phyloP scores from a whole-genome alignment of 2,329 filamentous ascomycete species.

The Colletotrichum sidae region DNA sequence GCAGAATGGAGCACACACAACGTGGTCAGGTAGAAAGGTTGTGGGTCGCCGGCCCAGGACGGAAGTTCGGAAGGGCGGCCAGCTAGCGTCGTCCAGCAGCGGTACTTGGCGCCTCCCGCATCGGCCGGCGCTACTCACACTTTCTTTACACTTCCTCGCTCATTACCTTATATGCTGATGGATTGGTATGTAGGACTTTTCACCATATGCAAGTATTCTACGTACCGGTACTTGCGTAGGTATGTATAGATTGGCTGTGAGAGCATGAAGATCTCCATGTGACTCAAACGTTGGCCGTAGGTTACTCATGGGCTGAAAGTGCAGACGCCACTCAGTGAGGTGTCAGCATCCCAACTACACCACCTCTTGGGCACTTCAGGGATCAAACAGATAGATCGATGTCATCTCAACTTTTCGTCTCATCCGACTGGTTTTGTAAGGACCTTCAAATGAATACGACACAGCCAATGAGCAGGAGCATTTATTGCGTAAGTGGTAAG shows the following conservation, averaged over 20 bases:
- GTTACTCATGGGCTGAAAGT: not conserved
- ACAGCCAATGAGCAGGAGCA: too few species aligned
- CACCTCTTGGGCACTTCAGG: too few species aligned
- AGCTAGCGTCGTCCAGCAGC: conserved; percentile 6
- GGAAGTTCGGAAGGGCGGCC: conserved; percentile 16
- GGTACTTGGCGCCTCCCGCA: conserved; percentile 24
- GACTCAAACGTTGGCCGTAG: conserved; percentile 6
- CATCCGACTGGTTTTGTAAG: not conserved
- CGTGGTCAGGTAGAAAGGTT: too few species aligned
- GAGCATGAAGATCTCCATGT: not conserved
- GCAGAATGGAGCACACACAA: too few species aligned
- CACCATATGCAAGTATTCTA: too few species aligned
- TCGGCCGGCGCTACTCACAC: conserved; percentile 4
- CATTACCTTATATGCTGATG: not conserved
- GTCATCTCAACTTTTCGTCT: not conserved
- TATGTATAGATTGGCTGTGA: too few species aligned
- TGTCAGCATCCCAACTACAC: not conserved
- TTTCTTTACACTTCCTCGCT: not conserved
- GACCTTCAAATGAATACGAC: not conserved
- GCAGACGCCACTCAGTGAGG: not conserved
- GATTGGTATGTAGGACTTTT: too few species aligned
- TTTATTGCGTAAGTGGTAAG: not conserved
- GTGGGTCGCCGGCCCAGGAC: not conserved
- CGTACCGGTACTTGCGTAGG: too few species aligned
- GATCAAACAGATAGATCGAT: not conserved